Evolutionary conservation across 352 stramenopile genomes (phyloP).

Genomic region (Phytopythium kandeliae): DNA sequence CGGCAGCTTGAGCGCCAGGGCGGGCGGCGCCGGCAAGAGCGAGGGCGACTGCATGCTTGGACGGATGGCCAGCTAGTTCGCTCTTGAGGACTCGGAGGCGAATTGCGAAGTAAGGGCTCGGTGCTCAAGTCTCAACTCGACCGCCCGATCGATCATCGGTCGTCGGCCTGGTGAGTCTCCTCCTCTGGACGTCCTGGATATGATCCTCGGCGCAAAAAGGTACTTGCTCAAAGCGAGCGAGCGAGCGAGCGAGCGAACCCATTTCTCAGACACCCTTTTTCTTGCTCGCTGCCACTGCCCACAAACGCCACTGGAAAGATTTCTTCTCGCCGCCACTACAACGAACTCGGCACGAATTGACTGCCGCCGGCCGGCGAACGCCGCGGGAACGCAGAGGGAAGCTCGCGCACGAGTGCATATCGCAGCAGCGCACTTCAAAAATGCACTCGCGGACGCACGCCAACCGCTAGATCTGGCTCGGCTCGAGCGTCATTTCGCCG

Average conservation of each 20-base stretch:
- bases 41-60: slow-evolving; percentile 3
- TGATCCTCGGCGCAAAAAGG: background rate
- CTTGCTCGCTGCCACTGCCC: background rate
- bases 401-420: background rate
- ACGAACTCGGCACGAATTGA: slow-evolving; percentile 1
- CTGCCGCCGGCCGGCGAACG: background rate
- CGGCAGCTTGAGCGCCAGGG: slow-evolving; percentile 7
- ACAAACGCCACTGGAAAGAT: slow-evolving; percentile 1
- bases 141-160: no score
- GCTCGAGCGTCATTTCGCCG: background rate
- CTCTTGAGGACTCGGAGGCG: background rate
- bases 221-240: background rate
- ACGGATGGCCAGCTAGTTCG: no score
- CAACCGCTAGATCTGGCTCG: background rate
- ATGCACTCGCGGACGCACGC: background rate
- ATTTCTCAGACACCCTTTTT: slow-evolving; percentile 5
- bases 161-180: no score
- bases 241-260: background rate
- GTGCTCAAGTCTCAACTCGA: no score
- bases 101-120: background rate
- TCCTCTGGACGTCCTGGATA: background rate
- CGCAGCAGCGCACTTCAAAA: slow-evolving; percentile 4
- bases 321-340: no score
- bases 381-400: background rate
- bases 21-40: slow-evolving; percentile 1